Evolutionary conservation across 768 basidiomycete genomes (phyloP), one percentile per base, ranked within the genome.

Genomic region (Tricholoma terreum): DNA sequence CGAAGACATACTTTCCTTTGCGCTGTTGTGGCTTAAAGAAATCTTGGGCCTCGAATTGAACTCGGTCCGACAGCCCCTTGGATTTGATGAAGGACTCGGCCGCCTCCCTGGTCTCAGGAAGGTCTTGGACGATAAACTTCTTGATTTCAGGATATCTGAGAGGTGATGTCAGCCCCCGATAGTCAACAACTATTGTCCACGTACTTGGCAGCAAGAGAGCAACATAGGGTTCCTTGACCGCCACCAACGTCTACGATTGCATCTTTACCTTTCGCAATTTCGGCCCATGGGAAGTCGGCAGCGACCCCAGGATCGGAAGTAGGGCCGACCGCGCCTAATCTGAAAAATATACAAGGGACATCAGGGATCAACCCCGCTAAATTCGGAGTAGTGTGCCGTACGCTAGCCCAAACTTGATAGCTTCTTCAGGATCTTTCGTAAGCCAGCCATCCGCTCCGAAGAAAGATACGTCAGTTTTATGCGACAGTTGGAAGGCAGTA

Each of bases 11-110:
- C 61, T 72, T 74, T 8, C 73, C 73, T 42, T 71, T 74, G 34
- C 73, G 71, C 58, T 73, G 68, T 45, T 77, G 74, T n/a, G 75
- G 73, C 43, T 66, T 68, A 65, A 76, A 77, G 62, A 76, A 73
- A 60, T 76, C 70, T 33, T 75, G 74, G 0, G 65, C 68, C 58
- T 77, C 75, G 40, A 76, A 73, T 45, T 67, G 70, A 19, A 77
- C 69, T 15, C 69, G 65, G 56, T 64, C 65, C 12, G 61, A 55
- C n/a, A 75, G 58, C 15, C 67, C 69, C 52, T 71, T 70, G 9
- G 73, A 73, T 2, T 67, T 62, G 50, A 72, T 73, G 50, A 67
- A 71, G 4, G 69, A 63, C 51, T 70, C 73, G 6, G 75, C 74
- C 3, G 69, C 69, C 53, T 70, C 69, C 15, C 67, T 65, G 1